Evolutionary conservation across 371 early-diverging fungal genomes (phyloP), one percentile per base, ranked within the genome.

Genomic region (Phascolomyces articulosus): DNA sequence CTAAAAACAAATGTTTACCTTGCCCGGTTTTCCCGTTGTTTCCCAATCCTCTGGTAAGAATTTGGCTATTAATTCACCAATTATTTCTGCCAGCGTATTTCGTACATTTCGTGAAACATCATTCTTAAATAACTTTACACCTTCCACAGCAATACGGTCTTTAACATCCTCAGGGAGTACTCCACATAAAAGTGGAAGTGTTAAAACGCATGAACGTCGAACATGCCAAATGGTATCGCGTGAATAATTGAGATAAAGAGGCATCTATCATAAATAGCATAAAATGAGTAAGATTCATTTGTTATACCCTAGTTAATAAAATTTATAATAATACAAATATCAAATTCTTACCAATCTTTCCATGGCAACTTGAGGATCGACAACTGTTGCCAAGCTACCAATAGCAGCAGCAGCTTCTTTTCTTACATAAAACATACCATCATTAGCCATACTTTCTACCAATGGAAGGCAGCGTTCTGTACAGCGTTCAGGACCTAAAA

Each of bases 171-270:
- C 71, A 0, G 84, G 79, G 26, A 87, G 60, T 1, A 82, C 80
- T 13, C 70, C 70, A 40, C 85, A 79, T 11, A 87, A 55, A 9
- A 79, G 61, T 4, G 86, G 83, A 3, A 87, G 66, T 2, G 84
- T 71, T 4, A 82, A 66, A 18, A 85, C 80, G 62, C 86, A 85
- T 20, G 87, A 84, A 21, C 82, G 74, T 48, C 87, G 79, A 20
- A 85, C 84, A 64, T 87, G 87, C 87, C 87, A 87, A 28, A 84
- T 85, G 31, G 80, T 82, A 58, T 87, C 86, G 44, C 80, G 74
- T 13, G 82, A 72, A 71, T 83, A 83, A 20, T 66, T 61, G 18
- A 68, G 68, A 56, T 82, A 87, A 11, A 87, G 58, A 1, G 87
- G 87, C 28, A 87, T 62, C 71, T 84, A 48, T n/a, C n/a, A n/a